These are phyloP conservation scores for Diplodia corticola DNA, from an alignment of 2,329 filamentous ascomycete genomes.

Conservation along the genomic window DNA sequence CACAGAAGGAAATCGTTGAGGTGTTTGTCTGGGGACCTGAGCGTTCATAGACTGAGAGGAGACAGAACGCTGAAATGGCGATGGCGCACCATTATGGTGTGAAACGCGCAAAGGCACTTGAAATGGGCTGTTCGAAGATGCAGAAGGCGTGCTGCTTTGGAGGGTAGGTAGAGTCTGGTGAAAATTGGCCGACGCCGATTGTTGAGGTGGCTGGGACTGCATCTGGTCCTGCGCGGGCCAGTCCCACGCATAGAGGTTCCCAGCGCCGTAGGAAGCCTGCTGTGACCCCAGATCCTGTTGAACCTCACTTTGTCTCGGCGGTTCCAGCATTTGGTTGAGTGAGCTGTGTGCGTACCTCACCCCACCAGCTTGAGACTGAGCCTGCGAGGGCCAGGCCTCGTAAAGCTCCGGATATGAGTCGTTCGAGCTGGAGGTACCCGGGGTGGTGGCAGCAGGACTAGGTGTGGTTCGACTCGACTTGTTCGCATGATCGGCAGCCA, in stretches of 20 bases:
- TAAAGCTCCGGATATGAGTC: slow-evolving; percentile 9
- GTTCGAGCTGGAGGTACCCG: slow-evolving; percentile 12
- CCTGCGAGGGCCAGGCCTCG: background rate
- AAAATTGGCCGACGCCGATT: background rate
- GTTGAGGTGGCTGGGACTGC: background rate
- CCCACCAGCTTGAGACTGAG: slow-evolving; percentile 2
- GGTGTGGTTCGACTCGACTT: slow-evolving; percentile 15
- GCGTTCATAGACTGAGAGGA: background rate
- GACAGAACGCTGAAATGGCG: slow-evolving; percentile 1
- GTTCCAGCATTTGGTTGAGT: background rate
- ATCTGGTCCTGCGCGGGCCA: background rate
- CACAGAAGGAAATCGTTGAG: background rate
- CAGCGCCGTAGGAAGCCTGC: background rate
- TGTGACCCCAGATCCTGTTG: background rate
- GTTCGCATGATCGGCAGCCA: slow-evolving; percentile 7
- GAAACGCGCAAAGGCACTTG: background rate
- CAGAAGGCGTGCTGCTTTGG: background rate
- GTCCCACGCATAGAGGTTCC: background rate
- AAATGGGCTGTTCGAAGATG: background rate
- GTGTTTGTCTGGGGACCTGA: background rate
- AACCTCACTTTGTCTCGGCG: background rate
- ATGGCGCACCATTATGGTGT: background rate
- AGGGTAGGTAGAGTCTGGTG: background rate
- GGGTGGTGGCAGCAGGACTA: slow-evolving; percentile 8
- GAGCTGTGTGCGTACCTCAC: slow-evolving; percentile 12